Conservation (phyloP, 2,329 filamentous ascomycete species). For the Fusarium sp. region DNA sequence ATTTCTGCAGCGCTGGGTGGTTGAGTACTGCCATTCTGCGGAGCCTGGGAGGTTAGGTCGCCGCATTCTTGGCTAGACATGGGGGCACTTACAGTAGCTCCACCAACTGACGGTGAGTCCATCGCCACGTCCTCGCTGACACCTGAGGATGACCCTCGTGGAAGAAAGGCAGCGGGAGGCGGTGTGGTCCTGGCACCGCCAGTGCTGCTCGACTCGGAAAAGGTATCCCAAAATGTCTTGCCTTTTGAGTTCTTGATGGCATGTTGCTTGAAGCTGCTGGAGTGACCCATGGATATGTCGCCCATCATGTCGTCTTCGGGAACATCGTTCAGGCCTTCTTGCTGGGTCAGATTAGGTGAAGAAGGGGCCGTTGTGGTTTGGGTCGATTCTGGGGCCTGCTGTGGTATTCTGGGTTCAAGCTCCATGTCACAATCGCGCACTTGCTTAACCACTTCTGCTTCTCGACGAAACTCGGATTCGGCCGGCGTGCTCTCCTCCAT, state of each 20-base stretch:
- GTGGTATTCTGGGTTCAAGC: slow-evolving; percentile 56
- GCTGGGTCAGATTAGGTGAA: slow-evolving; percentile 72
- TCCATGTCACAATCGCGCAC: slow-evolving; percentile 88
- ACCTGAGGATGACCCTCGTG: slow-evolving; percentile 66
- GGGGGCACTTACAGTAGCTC: slow-evolving; percentile 46
- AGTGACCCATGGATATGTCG: slow-evolving; percentile 58
- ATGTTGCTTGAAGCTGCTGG: slow-evolving; percentile 79
- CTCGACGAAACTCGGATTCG: slow-evolving; percentile 86
- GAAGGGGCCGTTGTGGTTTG: slow-evolving; percentile 68
- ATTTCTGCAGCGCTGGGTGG: slow-evolving; percentile 76
- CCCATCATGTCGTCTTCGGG: slow-evolving; percentile 75
- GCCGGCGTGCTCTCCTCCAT: slow-evolving; percentile 87
- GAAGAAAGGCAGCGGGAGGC: slow-evolving; percentile 70
- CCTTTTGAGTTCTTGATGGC: slow-evolving; percentile 76
- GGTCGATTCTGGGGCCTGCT: slow-evolving; percentile 55
- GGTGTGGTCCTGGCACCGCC: slow-evolving; percentile 65
- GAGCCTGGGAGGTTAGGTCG: slow-evolving; percentile 36
- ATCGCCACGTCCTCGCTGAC: slow-evolving; percentile 76
- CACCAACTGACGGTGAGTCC: slow-evolving; percentile 68
- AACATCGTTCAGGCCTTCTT: slow-evolving; percentile 73
- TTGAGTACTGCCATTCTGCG: slow-evolving; percentile 49
- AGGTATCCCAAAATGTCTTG: slow-evolving; percentile 76
- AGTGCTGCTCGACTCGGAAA: slow-evolving; percentile 71
- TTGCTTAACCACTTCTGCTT: slow-evolving; percentile 95
- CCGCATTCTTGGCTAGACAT: slow-evolving; percentile 3